Conservation (phyloP, 2,329 filamentous ascomycete species). For the Emmonsiellopsis sp. region DNA sequence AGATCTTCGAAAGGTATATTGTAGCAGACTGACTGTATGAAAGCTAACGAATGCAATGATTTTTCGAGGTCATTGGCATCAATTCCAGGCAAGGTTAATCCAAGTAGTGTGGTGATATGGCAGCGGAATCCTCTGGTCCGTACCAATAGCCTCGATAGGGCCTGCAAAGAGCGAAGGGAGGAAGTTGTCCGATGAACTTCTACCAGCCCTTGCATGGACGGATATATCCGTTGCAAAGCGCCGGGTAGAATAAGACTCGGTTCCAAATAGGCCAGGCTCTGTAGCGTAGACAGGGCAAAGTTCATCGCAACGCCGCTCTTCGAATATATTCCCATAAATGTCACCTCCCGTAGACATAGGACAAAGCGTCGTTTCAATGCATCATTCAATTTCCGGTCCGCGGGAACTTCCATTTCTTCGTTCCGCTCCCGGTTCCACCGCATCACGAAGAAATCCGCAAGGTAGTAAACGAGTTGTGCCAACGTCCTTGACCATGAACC, state of each 20-base stretch:
- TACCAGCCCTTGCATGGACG: conserved; percentile 89
- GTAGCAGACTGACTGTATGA: conserved; percentile 92
- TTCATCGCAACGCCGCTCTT: conserved; percentile 89
- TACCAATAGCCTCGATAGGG: conserved; percentile 83
- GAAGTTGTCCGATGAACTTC: conserved; percentile 96
- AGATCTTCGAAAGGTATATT: conserved; percentile 88
- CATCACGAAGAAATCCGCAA: conserved; percentile 93
- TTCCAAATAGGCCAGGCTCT: conserved; percentile 82
- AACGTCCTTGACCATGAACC: conserved; percentile 84
- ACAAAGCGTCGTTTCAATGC: conserved; percentile 86
- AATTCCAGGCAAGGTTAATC: conserved; percentile 84
- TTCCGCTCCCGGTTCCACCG: conserved; percentile 93
- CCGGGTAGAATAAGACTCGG: conserved; percentile 87
- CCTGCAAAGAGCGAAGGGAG: conserved; percentile 81
- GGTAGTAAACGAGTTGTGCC: conserved; percentile 81
- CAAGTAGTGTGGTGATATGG: conserved; percentile 88
- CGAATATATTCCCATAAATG: conserved; percentile 96
- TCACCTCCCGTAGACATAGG: conserved; percentile 76
- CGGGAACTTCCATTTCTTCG: conserved; percentile 79
- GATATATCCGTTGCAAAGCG: conserved; percentile 90
- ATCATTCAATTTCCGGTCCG: conserved; percentile 66
- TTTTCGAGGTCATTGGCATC: conserved; percentile 97
- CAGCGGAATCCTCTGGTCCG: conserved; percentile 93
- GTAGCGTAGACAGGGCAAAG: conserved; percentile 82
- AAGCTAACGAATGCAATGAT: conserved; percentile 86